These are phyloP conservation scores for Passiflora organensis DNA, from an alignment of 345 rosid species.

Conservation along the genomic window DNA sequence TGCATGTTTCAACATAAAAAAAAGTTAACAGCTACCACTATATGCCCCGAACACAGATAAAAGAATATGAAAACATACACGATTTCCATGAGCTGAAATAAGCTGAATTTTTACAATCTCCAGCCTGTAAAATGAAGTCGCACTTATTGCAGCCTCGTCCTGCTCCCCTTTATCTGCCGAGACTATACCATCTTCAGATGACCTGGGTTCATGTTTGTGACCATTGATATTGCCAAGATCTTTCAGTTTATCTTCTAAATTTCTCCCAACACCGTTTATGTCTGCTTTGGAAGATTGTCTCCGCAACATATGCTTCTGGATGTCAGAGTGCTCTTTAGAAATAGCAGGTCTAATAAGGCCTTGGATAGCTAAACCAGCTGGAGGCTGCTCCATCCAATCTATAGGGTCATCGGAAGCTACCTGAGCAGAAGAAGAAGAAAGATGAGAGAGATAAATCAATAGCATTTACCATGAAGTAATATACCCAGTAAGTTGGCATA, in stretches of 20 bases:
- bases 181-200: conserved; percentile 30
- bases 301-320: conserved; percentile 51
- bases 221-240: conserved; percentile 38
- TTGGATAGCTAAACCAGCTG: conserved; percentile 80
- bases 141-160: conserved; percentile 35
- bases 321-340: conserved; percentile 65
- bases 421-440: conserved; percentile 29
- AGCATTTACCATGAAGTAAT: background rate
- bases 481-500: conserved; percentile 3
- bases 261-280: conserved; percentile 28
- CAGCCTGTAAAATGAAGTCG: conserved; percentile 70
- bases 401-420: conserved; percentile 71
- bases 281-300: conserved; percentile 22
- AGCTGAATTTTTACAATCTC: conserved; percentile 76
- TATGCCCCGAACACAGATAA: background rate
- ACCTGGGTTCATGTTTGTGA: conserved; percentile 25
- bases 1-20: background rate
- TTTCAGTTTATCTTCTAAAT: conserved; percentile 32
- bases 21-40: background rate
- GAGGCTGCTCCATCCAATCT: conserved; percentile 88
- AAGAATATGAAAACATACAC: conserved; percentile 38
- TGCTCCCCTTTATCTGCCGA: conserved; percentile 32
- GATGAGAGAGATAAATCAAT: conserved; percentile 9
- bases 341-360: conserved; percentile 74
- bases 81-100: conserved; percentile 69